Conservation (phyloP, 805 yeast genomes). For the Komagataella ulmi region DNA sequence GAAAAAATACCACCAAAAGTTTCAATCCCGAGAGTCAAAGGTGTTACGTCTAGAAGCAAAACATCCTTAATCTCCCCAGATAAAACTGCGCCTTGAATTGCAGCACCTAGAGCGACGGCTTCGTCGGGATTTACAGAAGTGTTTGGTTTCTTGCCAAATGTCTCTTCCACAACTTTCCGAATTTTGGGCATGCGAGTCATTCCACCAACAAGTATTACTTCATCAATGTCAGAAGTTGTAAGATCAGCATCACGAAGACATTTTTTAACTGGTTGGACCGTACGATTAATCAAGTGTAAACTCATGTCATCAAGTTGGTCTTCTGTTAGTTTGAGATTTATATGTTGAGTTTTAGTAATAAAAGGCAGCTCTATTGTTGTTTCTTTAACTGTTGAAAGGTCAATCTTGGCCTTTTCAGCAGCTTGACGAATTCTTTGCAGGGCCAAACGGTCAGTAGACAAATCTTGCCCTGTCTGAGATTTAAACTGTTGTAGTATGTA, state of each 20-base stretch:
- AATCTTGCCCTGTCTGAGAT: constrained; percentile 56
- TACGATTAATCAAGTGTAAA: constrained; percentile 49
- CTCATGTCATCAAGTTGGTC: constrained; percentile 36
- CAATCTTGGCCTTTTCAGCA: constrained; percentile 83
- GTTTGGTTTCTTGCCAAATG: constrained; percentile 76
- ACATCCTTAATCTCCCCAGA: constrained; percentile 94
- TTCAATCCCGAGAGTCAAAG: constrained; percentile 86
- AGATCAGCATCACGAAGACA: constrained; percentile 74
- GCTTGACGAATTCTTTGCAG: constrained; percentile 81
- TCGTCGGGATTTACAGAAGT: constrained; percentile 92
- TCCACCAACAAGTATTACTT: constrained; percentile 81
- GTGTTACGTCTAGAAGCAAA: constrained; percentile 78
- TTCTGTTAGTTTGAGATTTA: constrained; percentile 31
- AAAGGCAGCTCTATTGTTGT: constrained; percentile 76
- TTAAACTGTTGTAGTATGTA: constrained; percentile 70
- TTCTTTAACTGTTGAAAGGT: constrained; percentile 58
- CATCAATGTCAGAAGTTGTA: constrained; percentile 52
- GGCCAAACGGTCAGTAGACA: constrained; percentile 57
- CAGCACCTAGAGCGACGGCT: constrained; percentile 94
- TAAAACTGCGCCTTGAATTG: constrained; percentile 93
- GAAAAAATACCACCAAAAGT: constrained; percentile 96
- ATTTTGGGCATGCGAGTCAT: constrained; percentile 92
- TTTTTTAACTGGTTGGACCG: constrained; percentile 67
- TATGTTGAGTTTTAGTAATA: constrained; percentile 39
- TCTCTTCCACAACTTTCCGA: constrained; percentile 55